phyloP scores from a whole-genome alignment of 2,329 filamentous ascomycete genomes.

The Ophiostoma pallidulum region DNA sequence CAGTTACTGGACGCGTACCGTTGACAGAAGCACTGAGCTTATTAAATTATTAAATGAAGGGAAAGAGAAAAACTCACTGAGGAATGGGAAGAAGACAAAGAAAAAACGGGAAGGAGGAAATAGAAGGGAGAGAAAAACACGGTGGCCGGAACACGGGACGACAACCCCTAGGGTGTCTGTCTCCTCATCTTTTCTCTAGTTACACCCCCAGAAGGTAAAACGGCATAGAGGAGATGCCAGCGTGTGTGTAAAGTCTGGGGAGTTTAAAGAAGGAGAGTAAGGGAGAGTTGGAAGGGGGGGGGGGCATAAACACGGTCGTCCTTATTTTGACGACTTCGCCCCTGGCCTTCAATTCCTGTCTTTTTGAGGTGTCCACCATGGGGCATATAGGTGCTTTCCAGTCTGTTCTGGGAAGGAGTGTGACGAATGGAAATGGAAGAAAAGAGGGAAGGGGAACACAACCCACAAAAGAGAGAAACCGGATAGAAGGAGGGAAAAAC shows the following conservation, averaged over 20 bases:
- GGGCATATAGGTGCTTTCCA: background rate
- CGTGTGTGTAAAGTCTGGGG: background rate
- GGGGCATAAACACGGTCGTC: conserved; percentile 6
- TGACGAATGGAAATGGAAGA: too few species aligned
- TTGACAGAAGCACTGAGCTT: too few species aligned
- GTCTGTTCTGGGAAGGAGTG: background rate
- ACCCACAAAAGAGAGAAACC: background rate
- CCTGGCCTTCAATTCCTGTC: background rate
- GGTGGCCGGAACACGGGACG: conserved; percentile 4
- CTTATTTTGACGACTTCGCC: background rate
- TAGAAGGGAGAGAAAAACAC: background rate
- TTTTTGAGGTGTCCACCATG: background rate
- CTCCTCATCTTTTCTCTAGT: background rate
- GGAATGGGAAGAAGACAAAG: background rate
- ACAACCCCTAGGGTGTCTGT: background rate
- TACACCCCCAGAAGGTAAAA: background rate
- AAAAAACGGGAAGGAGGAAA: background rate
- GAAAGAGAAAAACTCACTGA: background rate
- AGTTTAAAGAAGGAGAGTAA: background rate
- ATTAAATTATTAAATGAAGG: too few species aligned
- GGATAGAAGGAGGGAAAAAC: background rate
- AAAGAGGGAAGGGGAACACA: background rate
- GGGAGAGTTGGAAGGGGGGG: background rate
- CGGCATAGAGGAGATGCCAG: background rate
- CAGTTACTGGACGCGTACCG: too few species aligned